These are phyloP conservation scores for Backusella morwellensis DNA, from an alignment of 192 early-diverging fungal species.

Conservation along the genomic window DNA sequence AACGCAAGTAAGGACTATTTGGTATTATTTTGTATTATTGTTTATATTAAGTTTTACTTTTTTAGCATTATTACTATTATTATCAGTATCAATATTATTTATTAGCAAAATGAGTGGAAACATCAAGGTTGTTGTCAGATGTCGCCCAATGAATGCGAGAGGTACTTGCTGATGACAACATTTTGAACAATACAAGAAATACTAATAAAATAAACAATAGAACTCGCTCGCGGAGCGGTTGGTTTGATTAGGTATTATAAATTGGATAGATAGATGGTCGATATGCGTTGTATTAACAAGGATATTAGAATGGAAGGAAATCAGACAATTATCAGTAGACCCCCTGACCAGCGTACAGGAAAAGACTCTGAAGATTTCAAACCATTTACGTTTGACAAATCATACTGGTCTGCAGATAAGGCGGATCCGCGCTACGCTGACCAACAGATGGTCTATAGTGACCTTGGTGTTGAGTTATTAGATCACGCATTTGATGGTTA, in stretches of 20 bases:
- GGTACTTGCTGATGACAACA: conserved; percentile 34
- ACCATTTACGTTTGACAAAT: conserved; percentile 84
- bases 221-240: conserved; percentile 59
- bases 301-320: conserved; percentile 62
- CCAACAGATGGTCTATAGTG: conserved; percentile 73
- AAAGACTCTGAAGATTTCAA: conserved; percentile 48
- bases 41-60: not conserved
- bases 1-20: not conserved
- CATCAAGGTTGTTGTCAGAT: conserved; percentile 77
- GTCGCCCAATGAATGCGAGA: conserved; percentile 73
- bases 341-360: conserved; percentile 38
- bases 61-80: not conserved
- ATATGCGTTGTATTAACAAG: not conserved
- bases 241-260: conserved; percentile 47
- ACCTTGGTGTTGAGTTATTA: conserved; percentile 74
- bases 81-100: not conserved
- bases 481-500: conserved; percentile 89
- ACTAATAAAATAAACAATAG: conserved; percentile 13
- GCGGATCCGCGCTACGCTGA: conserved; percentile 61
- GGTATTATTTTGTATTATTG: not conserved
- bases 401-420: conserved; percentile 83
- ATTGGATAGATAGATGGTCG: not conserved
- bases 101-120: conserved; percentile 35
- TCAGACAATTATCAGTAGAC: conserved; percentile 64
- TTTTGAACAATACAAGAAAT: not conserved